These are phyloP conservation scores for Pistacia atlantica DNA, from an alignment of 345 rosid species.

Conservation along the genomic window DNA sequence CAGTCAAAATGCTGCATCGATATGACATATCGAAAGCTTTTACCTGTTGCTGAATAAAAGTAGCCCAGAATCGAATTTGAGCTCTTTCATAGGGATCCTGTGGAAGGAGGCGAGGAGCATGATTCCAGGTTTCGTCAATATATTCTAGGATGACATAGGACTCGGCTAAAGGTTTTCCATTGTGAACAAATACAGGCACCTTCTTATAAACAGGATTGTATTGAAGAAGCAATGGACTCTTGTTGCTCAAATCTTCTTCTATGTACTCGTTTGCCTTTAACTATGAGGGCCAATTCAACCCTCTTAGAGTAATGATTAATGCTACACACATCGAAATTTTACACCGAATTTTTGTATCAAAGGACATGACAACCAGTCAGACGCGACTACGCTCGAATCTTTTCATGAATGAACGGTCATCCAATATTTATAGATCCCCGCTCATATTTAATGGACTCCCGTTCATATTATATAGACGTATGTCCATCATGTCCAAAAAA, in stretches of 20 bases:
- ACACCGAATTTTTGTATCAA: too few relatives aligned
- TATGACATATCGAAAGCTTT: not conserved
- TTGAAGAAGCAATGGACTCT: constrained; percentile 36
- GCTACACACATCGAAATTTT: too few relatives aligned
- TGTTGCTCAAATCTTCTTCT: constrained; percentile 50
- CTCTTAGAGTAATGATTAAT: constrained; percentile 25
- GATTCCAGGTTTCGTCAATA: constrained; percentile 46
- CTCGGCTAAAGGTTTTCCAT: constrained; percentile 47
- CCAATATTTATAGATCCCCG: too few relatives aligned
- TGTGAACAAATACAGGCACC: constrained; percentile 51
- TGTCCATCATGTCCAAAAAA: too few relatives aligned
- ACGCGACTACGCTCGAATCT: too few relatives aligned
- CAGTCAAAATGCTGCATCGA: too few relatives aligned
- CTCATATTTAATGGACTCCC: too few relatives aligned
- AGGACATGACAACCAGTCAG: too few relatives aligned
- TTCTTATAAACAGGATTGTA: constrained; percentile 48
- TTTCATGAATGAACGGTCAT: too few relatives aligned
- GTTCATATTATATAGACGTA: too few relatives aligned
- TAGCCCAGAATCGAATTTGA: constrained; percentile 44
- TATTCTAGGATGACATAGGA: constrained; percentile 45
- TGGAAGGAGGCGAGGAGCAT: constrained; percentile 38
- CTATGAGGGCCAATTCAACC: constrained; percentile 45
- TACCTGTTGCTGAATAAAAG: constrained; percentile 20
- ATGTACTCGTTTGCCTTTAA: constrained; percentile 42
- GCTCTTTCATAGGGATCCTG: constrained; percentile 44